Conservation (phyloP, 371 early-diverging fungal species). For the Amoeboradix gromovi region DNA sequence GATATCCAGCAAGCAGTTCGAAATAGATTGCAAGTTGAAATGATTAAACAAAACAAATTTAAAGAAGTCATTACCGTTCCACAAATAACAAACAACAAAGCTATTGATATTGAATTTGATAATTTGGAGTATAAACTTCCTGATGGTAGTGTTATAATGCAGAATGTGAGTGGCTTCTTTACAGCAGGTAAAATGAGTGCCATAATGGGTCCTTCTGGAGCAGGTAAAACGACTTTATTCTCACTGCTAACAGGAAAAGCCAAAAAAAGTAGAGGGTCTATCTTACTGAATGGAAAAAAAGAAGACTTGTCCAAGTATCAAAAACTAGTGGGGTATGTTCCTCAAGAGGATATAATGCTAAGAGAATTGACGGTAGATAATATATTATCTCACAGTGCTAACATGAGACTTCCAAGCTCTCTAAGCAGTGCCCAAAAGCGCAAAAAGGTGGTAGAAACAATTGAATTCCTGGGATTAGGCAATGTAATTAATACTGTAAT, state of each 20-base stretch:
- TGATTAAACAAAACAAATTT: constrained; percentile 1
- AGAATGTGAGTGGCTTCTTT: constrained; percentile 20
- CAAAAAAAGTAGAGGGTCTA: constrained; percentile 14
- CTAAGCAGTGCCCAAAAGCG: neutral
- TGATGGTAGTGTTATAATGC: constrained; percentile 22
- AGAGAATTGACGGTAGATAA: constrained; percentile 1
- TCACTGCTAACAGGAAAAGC: constrained; percentile 22
- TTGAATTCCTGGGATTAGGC: constrained; percentile 1
- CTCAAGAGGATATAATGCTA: constrained; percentile 4
- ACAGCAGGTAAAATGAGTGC: constrained; percentile 24
- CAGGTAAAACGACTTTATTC: constrained; percentile 19
- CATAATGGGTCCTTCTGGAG: constrained; percentile 52
- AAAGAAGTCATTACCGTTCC: neutral
- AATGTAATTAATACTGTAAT: constrained; percentile 2
- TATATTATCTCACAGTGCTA: neutral
- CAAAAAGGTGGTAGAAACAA: neutral
- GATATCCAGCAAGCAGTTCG: constrained; percentile 3
- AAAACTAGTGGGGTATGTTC: constrained; percentile 21
- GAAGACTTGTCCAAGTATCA: constrained; percentile 24
- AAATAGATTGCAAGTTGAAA: neutral
- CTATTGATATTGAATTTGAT: constrained; percentile 20
- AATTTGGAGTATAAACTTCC: constrained; percentile 20
- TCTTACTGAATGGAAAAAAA: constrained; percentile 28
- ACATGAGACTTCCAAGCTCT: constrained; percentile 2
- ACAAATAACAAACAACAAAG: neutral